These are phyloP conservation scores for Erysimum cheiranthoides DNA, from an alignment of 345 rosid genomes.

Conservation along the genomic window DNA sequence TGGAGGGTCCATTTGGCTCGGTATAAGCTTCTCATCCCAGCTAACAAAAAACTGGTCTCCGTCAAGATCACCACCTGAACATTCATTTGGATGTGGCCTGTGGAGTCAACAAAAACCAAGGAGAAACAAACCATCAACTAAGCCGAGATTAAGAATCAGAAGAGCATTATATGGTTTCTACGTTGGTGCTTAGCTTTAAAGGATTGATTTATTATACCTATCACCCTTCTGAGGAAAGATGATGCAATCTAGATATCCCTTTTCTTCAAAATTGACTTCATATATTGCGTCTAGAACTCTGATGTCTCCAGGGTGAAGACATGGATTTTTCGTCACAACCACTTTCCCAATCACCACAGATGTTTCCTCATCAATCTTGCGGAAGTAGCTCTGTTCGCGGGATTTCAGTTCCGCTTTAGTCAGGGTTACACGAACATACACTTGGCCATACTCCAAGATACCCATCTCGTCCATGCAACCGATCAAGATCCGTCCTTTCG, in stretches of 20 bases:
- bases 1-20: slow-evolving; percentile 68
- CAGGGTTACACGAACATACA: slow-evolving; percentile 71
- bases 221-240: slow-evolving; percentile 85
- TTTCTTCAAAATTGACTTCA: slow-evolving; percentile 63
- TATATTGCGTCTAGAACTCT: slow-evolving; percentile 88
- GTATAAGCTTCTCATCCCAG: slow-evolving; percentile 88
- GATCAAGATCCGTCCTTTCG: slow-evolving; percentile 77
- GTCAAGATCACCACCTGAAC: slow-evolving; percentile 98
- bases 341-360: slow-evolving; percentile 71
- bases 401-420: slow-evolving; percentile 65
- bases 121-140: slow-evolving; percentile 10
- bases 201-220: slow-evolving; percentile 53
- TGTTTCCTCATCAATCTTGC: slow-evolving; percentile 67
- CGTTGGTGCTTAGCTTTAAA: slow-evolving; percentile 8
- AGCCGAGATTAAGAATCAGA: slow-evolving; percentile 13
- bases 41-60: slow-evolving; percentile 88
- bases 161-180: slow-evolving; percentile 37
- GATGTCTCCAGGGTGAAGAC: slow-evolving; percentile 95
- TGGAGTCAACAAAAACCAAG: slow-evolving; percentile 18
- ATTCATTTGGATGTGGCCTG: slow-evolving; percentile 99
- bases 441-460: slow-evolving; percentile 79
- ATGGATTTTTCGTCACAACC: slow-evolving; percentile 91
- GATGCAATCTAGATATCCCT: slow-evolving; percentile 73
- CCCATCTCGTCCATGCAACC: slow-evolving; percentile 94
- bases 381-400: slow-evolving; percentile 60